Percentiles rank a stretch among this genome's conserved stretches.
Conservation (phyloP, 1,139 yeast genomes). For the Nakaseomyces bracarensis region DNA sequence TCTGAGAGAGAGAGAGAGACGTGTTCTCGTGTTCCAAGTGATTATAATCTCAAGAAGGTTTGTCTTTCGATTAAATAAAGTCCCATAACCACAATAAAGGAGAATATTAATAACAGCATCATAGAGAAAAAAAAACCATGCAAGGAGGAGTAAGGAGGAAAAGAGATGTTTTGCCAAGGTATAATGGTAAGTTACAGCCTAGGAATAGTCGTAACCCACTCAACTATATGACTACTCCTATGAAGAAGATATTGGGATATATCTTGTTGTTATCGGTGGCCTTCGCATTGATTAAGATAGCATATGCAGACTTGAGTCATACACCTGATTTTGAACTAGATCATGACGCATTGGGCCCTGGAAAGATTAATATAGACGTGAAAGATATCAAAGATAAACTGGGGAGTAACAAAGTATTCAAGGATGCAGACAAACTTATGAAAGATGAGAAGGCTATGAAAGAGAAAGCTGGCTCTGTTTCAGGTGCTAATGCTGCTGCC, state of each 20-base stretch:
- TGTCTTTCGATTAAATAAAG: no score
- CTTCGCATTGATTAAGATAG: constrained; percentile 29
- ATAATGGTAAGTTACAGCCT: constrained; percentile 12
- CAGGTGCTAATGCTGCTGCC: background rate
- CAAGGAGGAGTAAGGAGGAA: constrained; percentile 32
- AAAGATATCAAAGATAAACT: constrained; percentile 6
- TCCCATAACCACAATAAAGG: no score
- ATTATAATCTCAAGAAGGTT: no score
- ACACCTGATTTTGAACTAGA: constrained; percentile 26
- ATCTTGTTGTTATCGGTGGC: constrained; percentile 29
- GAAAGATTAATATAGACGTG: constrained; percentile 1
- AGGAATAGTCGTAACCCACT: background rate
- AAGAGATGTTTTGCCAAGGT: constrained; percentile 30
- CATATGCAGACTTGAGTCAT: constrained; percentile 14
- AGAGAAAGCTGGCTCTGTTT: constrained; percentile 4
- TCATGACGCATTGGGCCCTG: constrained; percentile 6
- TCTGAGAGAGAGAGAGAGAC: no score
- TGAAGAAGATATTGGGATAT: constrained; percentile 37
- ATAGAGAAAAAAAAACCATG: no score
- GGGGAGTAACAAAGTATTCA: constrained; percentile 5
- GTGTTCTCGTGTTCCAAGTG: no score
- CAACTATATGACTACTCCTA: constrained; percentile 36
- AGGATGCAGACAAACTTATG: constrained; percentile 1
- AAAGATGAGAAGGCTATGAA: background rate
- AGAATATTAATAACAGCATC: no score